These are phyloP conservation scores for Wickerhamomyces ciferrii DNA, from an alignment of 805 yeast species.

Conservation along the genomic window DNA sequence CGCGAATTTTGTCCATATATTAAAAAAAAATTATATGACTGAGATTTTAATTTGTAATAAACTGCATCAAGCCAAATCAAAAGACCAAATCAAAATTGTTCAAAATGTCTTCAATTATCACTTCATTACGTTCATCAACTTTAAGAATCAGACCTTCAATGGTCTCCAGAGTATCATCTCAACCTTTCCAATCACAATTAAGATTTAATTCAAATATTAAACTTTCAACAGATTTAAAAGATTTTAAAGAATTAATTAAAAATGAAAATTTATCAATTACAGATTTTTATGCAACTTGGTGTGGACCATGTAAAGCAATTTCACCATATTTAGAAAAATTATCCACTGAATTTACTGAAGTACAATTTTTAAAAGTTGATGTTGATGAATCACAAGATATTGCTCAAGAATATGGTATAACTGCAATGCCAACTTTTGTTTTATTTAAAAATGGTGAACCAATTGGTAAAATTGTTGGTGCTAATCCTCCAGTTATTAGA, in stretches of 20 bases:
- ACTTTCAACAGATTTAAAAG: conserved; percentile 27
- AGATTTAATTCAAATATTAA: conserved; percentile 21
- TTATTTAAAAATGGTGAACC: conserved; percentile 56
- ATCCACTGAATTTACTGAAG: conserved; percentile 35
- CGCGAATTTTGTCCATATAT: no score
- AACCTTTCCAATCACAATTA: neutral
- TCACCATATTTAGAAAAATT: conserved; percentile 48
- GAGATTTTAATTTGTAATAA: no score
- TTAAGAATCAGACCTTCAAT: conserved; percentile 2
- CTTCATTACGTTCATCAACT: conserved; percentile 2
- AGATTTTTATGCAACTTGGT: conserved; percentile 72
- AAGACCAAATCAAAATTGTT: neutral
- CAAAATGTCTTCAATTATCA: neutral
- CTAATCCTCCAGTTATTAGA: conserved; percentile 33
- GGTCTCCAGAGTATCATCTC: neutral
- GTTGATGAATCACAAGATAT: conserved; percentile 60
- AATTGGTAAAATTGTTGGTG: conserved; percentile 60
- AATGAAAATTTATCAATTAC: conserved; percentile 42
- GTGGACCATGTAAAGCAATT: conserved; percentile 76
- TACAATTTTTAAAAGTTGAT: conserved; percentile 63
- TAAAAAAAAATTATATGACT: no score
- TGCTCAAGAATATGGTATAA: conserved; percentile 54
- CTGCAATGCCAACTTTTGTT: conserved; percentile 76
- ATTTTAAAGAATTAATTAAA: conserved; percentile 30
- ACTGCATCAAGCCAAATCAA: no score